phyloP scores from a whole-genome alignment of 176 grass and related monocot species.

The Stipa capillata region DNA sequence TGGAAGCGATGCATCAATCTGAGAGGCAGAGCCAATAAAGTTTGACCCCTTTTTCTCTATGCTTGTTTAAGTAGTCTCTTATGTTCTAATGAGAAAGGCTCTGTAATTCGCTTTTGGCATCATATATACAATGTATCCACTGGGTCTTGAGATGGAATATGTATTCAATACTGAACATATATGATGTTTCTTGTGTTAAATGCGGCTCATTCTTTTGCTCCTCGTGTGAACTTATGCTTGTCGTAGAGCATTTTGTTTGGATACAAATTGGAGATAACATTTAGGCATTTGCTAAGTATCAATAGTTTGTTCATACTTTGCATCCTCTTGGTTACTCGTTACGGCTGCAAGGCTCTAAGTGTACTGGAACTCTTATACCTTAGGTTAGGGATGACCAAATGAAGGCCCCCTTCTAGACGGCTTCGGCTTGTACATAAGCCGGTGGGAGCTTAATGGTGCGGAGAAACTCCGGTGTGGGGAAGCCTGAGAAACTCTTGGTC shows the following conservation, averaged over 20 bases:
- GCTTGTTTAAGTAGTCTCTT: neutral
- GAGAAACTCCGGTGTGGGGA: too few relatives aligned
- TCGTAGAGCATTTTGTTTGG: neutral
- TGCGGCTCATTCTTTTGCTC: neutral
- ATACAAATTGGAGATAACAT: neutral
- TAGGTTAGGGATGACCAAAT: neutral
- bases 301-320: neutral
- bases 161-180: neutral
- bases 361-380: neutral
- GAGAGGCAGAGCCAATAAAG: conserved; percentile 33
- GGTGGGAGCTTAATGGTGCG: too few relatives aligned
- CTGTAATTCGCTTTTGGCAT: conserved; percentile 22
- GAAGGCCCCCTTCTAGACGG: too few relatives aligned
- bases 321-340: neutral
- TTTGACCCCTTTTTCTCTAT: neutral
- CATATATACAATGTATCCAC: conserved; percentile 2
- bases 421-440: too few relatives aligned
- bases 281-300: neutral
- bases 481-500: too few relatives aligned
- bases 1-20: conserved; percentile 12
- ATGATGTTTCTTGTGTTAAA: conserved; percentile 2
- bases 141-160: neutral
- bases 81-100: conserved; percentile 29
- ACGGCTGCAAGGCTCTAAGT: neutral
- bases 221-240: neutral